These are phyloP conservation scores for Venturia carpophila DNA, from an alignment of 2,329 filamentous ascomycete genomes.

Conservation along the genomic window DNA sequence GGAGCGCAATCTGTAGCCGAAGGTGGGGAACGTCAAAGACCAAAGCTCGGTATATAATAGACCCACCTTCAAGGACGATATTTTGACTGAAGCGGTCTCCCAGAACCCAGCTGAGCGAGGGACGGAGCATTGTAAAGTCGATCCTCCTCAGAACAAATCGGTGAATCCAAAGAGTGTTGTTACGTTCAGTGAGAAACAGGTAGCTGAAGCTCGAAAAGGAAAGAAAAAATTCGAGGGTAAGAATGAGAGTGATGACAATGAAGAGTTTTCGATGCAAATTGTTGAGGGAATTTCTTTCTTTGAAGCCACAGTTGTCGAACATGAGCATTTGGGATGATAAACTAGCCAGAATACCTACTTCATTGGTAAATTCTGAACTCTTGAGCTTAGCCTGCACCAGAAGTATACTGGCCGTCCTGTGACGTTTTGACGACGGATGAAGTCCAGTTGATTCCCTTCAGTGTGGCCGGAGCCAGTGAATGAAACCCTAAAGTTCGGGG, in stretches of 20 bases:
- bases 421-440: no score
- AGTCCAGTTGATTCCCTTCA: no score
- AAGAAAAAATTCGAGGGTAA: neutral
- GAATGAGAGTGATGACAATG: neutral
- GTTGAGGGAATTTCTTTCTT: neutral
- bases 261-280: neutral
- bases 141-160: neutral
- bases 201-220: neutral
- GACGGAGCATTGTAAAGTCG: neutral
- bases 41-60: neutral
- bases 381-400: neutral
- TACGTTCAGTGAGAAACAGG: neutral
- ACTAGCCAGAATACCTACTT: neutral
- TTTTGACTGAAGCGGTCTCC: neutral
- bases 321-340: no score
- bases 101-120: neutral
- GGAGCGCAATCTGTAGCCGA: neutral
- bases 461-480: no score
- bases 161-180: neutral
- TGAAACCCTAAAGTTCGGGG: no score
- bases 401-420: no score
- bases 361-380: neutral
- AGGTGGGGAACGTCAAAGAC: neutral
- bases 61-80: neutral
- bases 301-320: neutral